Conservation (phyloP, 2,329 filamentous ascomycete species). For the Penicillium corylophilum region DNA sequence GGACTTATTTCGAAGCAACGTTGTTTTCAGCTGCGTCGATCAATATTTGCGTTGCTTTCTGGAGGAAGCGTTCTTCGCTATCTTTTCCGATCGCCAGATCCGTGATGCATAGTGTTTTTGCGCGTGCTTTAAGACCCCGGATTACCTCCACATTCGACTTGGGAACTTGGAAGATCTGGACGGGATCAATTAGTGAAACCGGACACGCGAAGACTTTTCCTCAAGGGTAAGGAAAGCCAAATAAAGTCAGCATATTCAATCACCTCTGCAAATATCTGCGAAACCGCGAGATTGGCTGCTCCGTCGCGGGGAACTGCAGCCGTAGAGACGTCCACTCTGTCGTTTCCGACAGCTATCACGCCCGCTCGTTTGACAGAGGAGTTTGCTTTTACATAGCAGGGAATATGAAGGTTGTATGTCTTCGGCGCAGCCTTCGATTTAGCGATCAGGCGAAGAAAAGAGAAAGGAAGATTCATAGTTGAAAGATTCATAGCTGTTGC, state of each 20-base stretch:
- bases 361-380: slow-evolving; percentile 63
- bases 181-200: background rate
- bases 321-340: slow-evolving; percentile 64
- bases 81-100: slow-evolving; percentile 29
- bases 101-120: slow-evolving; percentile 57
- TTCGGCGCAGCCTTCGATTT: background rate
- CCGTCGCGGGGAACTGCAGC: slow-evolving; percentile 65
- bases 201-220: background rate
- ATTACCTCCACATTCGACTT: slow-evolving; percentile 64
- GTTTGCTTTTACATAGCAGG: slow-evolving; percentile 68
- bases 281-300: slow-evolving; percentile 67
- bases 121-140: slow-evolving; percentile 62
- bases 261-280: slow-evolving; percentile 62
- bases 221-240: background rate
- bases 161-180: slow-evolving; percentile 58
- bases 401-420: slow-evolving; percentile 54
- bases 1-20: background rate
- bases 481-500: no score
- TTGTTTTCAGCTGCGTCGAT: slow-evolving; percentile 18
- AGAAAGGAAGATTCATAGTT: slow-evolving; percentile 10
- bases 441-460: slow-evolving; percentile 14
- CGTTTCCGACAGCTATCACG: slow-evolving; percentile 56
- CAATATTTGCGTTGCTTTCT: slow-evolving; percentile 17
- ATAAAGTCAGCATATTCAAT: slow-evolving; percentile 7
- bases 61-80: slow-evolving; percentile 32